phyloP scores from a whole-genome alignment of 768 basidiomycete genomes.

The Serendipita sp. region DNA sequence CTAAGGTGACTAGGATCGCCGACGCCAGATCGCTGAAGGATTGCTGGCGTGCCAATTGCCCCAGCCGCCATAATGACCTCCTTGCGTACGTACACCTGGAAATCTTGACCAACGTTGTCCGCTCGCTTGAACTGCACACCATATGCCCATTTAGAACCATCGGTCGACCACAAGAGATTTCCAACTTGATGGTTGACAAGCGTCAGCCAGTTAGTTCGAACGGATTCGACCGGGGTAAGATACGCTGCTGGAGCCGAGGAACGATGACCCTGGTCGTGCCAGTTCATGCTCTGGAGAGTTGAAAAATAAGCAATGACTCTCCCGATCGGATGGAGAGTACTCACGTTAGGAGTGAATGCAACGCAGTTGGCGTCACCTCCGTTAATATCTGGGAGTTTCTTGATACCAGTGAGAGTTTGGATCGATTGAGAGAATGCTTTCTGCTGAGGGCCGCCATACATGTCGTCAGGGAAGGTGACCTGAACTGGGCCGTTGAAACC shows the following conservation, averaged over 20 bases:
- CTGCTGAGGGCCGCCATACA: conserved; percentile 44
- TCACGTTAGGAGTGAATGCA: conserved; percentile 35
- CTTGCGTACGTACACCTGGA: conserved; percentile 27
- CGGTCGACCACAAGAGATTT: conserved; percentile 5
- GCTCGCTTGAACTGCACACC: conserved; percentile 34
- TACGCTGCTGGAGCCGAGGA: conserved; percentile 41
- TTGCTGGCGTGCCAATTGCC: conserved; percentile 32
- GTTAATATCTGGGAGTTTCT: conserved; percentile 33
- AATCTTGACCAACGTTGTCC: conserved; percentile 23
- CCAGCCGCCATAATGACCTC: conserved; percentile 43
- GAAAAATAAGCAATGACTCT: neutral
- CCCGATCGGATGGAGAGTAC: neutral
- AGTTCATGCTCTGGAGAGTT: conserved; percentile 23
- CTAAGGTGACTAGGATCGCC: conserved; percentile 32
- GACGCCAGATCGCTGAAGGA: conserved; percentile 42
- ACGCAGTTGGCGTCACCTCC: conserved; percentile 42
- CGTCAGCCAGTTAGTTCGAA: conserved; percentile 34
- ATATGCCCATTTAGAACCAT: neutral
- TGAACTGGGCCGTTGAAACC: conserved; percentile 38
- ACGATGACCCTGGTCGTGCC: conserved; percentile 34
- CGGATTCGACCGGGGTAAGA: conserved; percentile 34
- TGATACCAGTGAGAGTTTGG: conserved; percentile 32
- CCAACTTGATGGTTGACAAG: conserved; percentile 19
- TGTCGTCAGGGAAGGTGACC: conserved; percentile 27
- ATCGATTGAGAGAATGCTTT: conserved; percentile 32